A percentile compares a stretch with the other conserved stretches of the same genome.
Evolutionary conservation across 352 stramenopile genomes (phyloP).

Genomic region (Thalassiosira livingstoniorum): DNA sequence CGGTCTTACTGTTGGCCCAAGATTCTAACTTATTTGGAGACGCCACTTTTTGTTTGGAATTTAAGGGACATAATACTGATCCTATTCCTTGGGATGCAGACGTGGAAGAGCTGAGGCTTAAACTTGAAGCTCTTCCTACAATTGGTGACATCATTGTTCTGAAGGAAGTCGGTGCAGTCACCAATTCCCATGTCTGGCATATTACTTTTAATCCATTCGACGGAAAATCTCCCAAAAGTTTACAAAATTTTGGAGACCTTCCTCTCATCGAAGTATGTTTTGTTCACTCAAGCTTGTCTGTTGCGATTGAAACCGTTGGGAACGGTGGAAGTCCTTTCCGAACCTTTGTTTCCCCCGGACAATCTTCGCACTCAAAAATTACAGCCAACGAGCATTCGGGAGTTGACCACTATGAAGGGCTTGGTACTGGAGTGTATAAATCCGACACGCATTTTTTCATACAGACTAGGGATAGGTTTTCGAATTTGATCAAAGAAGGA

Average conservation of each 20-base stretch:
- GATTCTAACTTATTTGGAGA: constrained; percentile 67
- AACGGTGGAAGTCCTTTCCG: constrained; percentile 78
- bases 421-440: constrained; percentile 80
- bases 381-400: constrained; percentile 75
- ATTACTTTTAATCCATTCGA: constrained; percentile 76
- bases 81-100: constrained; percentile 81
- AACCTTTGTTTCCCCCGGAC: constrained; percentile 67
- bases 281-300: constrained; percentile 39
- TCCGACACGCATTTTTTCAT: constrained; percentile 89
- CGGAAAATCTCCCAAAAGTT: constrained; percentile 48
- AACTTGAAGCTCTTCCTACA: constrained; percentile 85
- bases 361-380: constrained; percentile 58
- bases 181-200: constrained; percentile 37
- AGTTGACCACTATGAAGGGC: constrained; percentile 72
- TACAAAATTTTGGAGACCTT: constrained; percentile 85
- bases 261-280: constrained; percentile 58
- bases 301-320: constrained; percentile 42
- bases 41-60: constrained; percentile 85
- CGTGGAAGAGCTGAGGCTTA: constrained; percentile 67
- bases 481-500: constrained; percentile 89
- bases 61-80: constrained; percentile 74
- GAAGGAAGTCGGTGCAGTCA: constrained; percentile 40
- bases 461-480: constrained; percentile 91
- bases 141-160: constrained; percentile 82
- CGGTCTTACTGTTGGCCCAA: constrained; percentile 68